Evolutionary conservation across 108 stramenopile species (phyloP).

Genomic region (Discostella stelligeroides): DNA sequence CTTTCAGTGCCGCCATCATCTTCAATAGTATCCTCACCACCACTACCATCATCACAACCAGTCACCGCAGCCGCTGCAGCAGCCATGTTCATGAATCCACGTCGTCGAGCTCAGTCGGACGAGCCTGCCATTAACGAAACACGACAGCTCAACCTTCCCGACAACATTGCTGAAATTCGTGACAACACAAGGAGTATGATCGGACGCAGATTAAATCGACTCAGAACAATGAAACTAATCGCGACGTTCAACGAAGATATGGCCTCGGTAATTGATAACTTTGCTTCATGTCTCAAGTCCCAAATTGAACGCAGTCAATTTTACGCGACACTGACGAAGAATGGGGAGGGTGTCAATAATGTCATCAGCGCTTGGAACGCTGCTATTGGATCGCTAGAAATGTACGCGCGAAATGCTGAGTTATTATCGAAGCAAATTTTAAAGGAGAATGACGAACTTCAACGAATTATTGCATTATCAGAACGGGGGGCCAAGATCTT

Average conservation of each 20-base stretch:
- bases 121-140: slow-evolving; percentile 71
- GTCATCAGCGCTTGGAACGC: slow-evolving; percentile 45
- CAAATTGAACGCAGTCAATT: slow-evolving; percentile 22
- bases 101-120: slow-evolving; percentile 53
- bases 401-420: slow-evolving; percentile 42
- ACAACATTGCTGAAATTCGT: slow-evolving; percentile 58
- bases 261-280: slow-evolving; percentile 30
- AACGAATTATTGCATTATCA: slow-evolving; percentile 39
- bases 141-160: slow-evolving; percentile 65
- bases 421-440: slow-evolving; percentile 42
- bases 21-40: background rate
- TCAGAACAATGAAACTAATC: slow-evolving; percentile 51
- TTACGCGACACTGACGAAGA: slow-evolving; percentile 26
- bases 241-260: slow-evolving; percentile 52
- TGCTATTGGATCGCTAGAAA: slow-evolving; percentile 42
- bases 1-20: slow-evolving; percentile 3
- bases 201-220: slow-evolving; percentile 34
- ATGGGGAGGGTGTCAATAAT: slow-evolving; percentile 26
- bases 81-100: slow-evolving; percentile 31
- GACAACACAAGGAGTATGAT: slow-evolving; percentile 63
- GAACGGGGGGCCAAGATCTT: slow-evolving; percentile 52
- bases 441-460: slow-evolving; percentile 42
- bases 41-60: slow-evolving; percentile 10
- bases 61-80: slow-evolving; percentile 6
- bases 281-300: slow-evolving; percentile 24